Evolutionary conservation across 2,329 filamentous ascomycete species (phyloP), one percentile per base, ranked within the genome.

Genomic region (Penicillium sp.): DNA sequence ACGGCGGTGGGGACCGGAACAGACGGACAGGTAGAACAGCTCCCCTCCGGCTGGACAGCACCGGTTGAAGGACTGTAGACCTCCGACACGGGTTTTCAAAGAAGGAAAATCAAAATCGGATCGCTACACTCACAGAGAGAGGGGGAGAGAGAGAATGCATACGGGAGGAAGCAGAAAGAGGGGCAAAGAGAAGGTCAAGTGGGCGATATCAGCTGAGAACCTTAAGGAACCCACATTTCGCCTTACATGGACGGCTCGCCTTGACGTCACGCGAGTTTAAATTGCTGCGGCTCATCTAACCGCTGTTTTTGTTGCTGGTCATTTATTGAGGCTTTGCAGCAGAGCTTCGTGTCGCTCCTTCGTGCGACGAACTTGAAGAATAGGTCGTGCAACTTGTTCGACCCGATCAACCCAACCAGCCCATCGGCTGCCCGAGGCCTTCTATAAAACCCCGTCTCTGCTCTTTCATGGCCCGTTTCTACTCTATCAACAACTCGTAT

Each of bases 241-340:
- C 47, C 44, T 25, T 37, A 38, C 39, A 46, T 57, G 53, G 46
- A 53, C 46, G 49, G 45, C 42, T 57, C 50, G 54, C 55, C 45
- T 54, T 59, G 56, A 59, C 56, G 56, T 59, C 56, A 59, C 56
- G 55, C 24, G 42, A 44, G 9, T 20, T 37, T 37, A 37, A 37
- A 12, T 15, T 8, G 3, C 15, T 37, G 33, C 33, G 33, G 33
- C 33, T 37, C 15, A 18, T 6, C 10, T 13, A 2, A 10, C 33
- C 6, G 18, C 18, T 20, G 33, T 20, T 37, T 37, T 37, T 18
- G 12, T 23, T 10, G 9, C 15, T 12, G 7, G 8, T 5, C 2
- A 12, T 9, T 9, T 29, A 29, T 10, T 7, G 31, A 32, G 13
- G 4, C 15, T 18, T 37, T 37, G 33, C 33, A 35, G 15, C 33